These are phyloP conservation scores for Trichophyton schoenleinii DNA, from an alignment of 2,329 filamentous ascomycete genomes.

Conservation along the genomic window DNA sequence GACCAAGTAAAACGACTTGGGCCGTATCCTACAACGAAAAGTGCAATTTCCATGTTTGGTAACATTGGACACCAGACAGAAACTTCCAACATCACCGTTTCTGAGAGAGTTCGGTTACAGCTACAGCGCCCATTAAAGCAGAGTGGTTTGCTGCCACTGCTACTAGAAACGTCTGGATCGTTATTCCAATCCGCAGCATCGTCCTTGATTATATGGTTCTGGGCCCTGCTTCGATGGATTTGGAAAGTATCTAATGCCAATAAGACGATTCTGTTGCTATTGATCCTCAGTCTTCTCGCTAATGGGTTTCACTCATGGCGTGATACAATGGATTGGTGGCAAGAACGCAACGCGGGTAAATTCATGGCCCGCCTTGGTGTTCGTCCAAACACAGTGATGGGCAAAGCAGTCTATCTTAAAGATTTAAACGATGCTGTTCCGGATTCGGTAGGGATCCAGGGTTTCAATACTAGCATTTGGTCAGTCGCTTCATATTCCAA, in stretches of 20 bases:
- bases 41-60: constrained; percentile 38
- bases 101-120: constrained; percentile 24
- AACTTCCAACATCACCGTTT: constrained; percentile 27
- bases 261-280: constrained; percentile 55
- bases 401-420: constrained; percentile 67
- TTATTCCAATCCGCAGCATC: constrained; percentile 62
- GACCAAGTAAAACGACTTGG: constrained; percentile 38
- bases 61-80: constrained; percentile 35
- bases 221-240: constrained; percentile 51
- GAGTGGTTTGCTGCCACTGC: constrained; percentile 52
- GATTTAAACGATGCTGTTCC: constrained; percentile 60
- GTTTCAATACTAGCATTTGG: constrained; percentile 24
- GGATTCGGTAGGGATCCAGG: constrained; percentile 21
- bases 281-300: constrained; percentile 55
- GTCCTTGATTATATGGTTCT: constrained; percentile 63
- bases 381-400: constrained; percentile 66
- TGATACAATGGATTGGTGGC: constrained; percentile 68
- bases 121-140: constrained; percentile 47
- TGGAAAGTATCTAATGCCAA: constrained; percentile 61
- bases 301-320: constrained; percentile 67
- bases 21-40: constrained; percentile 36
- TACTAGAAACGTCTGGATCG: constrained; percentile 60
- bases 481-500: constrained; percentile 2
- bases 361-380: constrained; percentile 79
- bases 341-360: constrained; percentile 62